Percentiles rank a stretch among this genome's conserved stretches.
Conservation (phyloP, 495 filamentous ascomycete species). For the Neurospora tetraspora region DNA sequence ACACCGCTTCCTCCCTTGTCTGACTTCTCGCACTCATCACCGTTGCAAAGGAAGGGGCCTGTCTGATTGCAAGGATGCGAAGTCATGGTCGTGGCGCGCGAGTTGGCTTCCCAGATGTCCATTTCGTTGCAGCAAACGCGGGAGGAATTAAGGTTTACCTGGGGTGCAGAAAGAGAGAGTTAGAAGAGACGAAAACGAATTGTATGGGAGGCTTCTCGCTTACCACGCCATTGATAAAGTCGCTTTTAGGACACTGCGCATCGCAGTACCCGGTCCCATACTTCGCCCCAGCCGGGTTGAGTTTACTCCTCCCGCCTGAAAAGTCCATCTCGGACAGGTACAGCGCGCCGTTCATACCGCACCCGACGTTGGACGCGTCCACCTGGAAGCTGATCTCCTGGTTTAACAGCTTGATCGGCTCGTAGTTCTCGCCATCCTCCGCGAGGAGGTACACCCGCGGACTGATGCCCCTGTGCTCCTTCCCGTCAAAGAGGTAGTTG, state of each 20-base stretch:
- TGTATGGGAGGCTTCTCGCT: slow-evolving; percentile 3
- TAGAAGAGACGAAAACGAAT: background rate
- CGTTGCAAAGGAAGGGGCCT: slow-evolving; percentile 38
- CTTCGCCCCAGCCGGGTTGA: slow-evolving; percentile 51
- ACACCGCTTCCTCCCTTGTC: slow-evolving; percentile 28
- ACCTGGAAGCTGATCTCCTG: slow-evolving; percentile 56
- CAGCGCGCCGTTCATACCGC: slow-evolving; percentile 59
- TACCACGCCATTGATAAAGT: slow-evolving; percentile 50
- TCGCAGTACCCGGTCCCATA: slow-evolving; percentile 68
- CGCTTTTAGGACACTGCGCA: slow-evolving; percentile 46
- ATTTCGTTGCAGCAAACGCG: slow-evolving; percentile 53
- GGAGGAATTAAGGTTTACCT: slow-evolving; percentile 37
- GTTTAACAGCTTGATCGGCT: slow-evolving; percentile 47
- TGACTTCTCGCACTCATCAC: slow-evolving; percentile 31
- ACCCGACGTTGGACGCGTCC: slow-evolving; percentile 49
- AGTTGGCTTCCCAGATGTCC: slow-evolving; percentile 59
- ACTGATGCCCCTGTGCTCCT: slow-evolving; percentile 22
- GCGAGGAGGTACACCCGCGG: slow-evolving; percentile 55
- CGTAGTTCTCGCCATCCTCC: slow-evolving; percentile 43
- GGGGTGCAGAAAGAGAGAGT: background rate
- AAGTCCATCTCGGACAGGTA: slow-evolving; percentile 55
- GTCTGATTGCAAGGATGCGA: slow-evolving; percentile 46
- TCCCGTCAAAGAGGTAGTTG: slow-evolving; percentile 30
- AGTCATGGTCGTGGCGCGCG: slow-evolving; percentile 42
- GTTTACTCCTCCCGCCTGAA: slow-evolving; percentile 41